Conservation (phyloP, 371 early-diverging fungal species). For the Rhizopus stolonifer region DNA sequence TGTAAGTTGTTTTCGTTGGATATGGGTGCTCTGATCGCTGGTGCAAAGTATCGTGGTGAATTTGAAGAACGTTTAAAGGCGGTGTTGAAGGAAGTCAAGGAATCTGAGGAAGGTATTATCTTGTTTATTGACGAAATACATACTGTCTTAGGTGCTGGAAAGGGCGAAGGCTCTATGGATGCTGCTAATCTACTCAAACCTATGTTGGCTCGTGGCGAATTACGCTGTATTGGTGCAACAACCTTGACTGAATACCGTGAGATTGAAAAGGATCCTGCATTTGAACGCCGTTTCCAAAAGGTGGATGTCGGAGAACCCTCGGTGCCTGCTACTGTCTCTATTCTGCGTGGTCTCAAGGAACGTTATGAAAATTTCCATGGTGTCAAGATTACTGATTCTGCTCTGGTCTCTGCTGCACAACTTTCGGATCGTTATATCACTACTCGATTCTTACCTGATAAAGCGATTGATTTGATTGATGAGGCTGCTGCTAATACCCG, state of each 20-base stretch:
- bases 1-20: constrained; percentile 92
- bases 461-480: constrained; percentile 88
- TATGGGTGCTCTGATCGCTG: constrained; percentile 91
- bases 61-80: constrained; percentile 99
- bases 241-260: constrained; percentile 84
- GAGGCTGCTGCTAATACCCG: constrained; percentile 95
- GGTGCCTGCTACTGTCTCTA: constrained; percentile 80
- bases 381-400: constrained; percentile 80
- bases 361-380: constrained; percentile 87
- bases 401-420: constrained; percentile 79
- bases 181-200: constrained; percentile 94
- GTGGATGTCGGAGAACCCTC: constrained; percentile 82
- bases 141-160: constrained; percentile 90
- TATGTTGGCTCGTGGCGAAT: constrained; percentile 81
- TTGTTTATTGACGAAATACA: constrained; percentile 99
- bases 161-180: constrained; percentile 90
- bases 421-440: constrained; percentile 80
- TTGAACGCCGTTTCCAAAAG: constrained; percentile 89
- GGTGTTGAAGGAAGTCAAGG: constrained; percentile 94
- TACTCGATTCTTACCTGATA: constrained; percentile 74
- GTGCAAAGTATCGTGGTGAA: constrained; percentile 95
- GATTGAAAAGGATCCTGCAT: constrained; percentile 88
- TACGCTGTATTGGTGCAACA: constrained; percentile 91
- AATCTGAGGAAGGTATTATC: constrained; percentile 87
- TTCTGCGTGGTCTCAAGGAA: constrained; percentile 83